Percentiles rank a stretch among this genome's conserved stretches.
phyloP scores from a whole-genome alignment of 2,329 filamentous ascomycete genomes.

The Shiraia bambusicola region DNA sequence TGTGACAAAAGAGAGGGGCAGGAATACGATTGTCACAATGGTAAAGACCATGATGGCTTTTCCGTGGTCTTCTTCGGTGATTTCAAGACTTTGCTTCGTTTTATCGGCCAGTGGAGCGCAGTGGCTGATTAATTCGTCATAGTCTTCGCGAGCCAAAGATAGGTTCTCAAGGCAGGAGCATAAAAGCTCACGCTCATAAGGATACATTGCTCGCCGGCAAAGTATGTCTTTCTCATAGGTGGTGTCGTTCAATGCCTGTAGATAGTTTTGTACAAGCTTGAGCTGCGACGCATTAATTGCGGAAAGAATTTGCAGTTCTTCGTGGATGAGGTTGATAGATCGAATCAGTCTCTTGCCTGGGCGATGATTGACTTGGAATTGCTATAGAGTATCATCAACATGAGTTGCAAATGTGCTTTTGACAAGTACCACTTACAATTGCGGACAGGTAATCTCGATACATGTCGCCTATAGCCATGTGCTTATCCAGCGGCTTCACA shows the following conservation, averaged over 20 bases:
- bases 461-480: conserved; percentile 32
- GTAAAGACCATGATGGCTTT: conserved; percentile 50
- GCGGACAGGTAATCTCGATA: conserved; percentile 36
- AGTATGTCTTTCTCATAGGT: conserved; percentile 25
- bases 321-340: conserved; percentile 37
- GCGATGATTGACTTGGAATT: conserved; percentile 40
- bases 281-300: conserved; percentile 31
- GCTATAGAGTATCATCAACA: conserved; percentile 20
- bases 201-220: conserved; percentile 23
- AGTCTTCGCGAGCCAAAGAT: conserved; percentile 23
- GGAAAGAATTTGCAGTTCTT: conserved; percentile 29
- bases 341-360: conserved; percentile 37
- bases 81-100: conserved; percentile 38
- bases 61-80: conserved; percentile 43
- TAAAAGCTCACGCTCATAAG: conserved; percentile 25
- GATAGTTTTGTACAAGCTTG: conserved; percentile 29
- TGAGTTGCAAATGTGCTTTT: background rate
- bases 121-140: conserved; percentile 23
- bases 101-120: conserved; percentile 34
- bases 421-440: conserved; percentile 21
- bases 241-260: conserved; percentile 24
- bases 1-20: conserved; percentile 49
- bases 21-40: conserved; percentile 48
- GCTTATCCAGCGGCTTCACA: conserved; percentile 30
- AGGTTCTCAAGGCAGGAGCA: conserved; percentile 26